Evolutionary conservation across 176 grass and related monocot species (phyloP).

Genomic region (Alopecurus myosuroides): DNA sequence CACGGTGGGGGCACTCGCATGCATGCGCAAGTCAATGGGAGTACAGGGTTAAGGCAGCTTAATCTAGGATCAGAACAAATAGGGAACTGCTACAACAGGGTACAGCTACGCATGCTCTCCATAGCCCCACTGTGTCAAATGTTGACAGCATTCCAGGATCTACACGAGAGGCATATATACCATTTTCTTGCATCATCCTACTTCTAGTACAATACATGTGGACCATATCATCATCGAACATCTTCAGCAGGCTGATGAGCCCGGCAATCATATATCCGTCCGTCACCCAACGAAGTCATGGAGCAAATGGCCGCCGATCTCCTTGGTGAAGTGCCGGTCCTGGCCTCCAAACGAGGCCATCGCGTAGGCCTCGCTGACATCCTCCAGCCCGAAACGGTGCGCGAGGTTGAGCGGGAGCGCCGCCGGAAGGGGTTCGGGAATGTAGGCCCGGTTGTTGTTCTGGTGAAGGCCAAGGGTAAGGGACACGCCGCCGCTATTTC

Average conservation of each 20-base stretch:
- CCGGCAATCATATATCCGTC: background rate
- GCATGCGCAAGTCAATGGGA: constrained; percentile 24
- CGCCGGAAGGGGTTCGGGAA: constrained; percentile 55
- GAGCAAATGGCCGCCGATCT: constrained; percentile 66
- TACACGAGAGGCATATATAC: constrained; percentile 23
- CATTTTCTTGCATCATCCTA: constrained; percentile 26
- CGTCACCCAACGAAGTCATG: constrained; percentile 88
- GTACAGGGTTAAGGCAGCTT: constrained; percentile 34
- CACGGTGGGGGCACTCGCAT: background rate
- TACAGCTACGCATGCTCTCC: constrained; percentile 27
- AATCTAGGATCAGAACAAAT: constrained; percentile 41
- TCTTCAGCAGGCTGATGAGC: background rate
- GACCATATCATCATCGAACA: too few relatives aligned
- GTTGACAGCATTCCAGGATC: constrained; percentile 39
- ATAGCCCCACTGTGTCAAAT: constrained; percentile 40
- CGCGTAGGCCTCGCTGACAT: constrained; percentile 71
- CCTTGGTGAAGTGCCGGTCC: constrained; percentile 76
- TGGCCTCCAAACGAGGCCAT: constrained; percentile 61
- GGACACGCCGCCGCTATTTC: constrained; percentile 41
- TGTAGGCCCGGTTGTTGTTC: constrained; percentile 63
- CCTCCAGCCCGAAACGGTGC: constrained; percentile 80
- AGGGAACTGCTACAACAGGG: constrained; percentile 23
- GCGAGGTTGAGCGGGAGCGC: constrained; percentile 58
- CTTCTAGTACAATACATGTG: constrained; percentile 40
- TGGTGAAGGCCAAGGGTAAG: constrained; percentile 93